These are phyloP conservation scores for Hirsutella rhossiliensis DNA, from an alignment of 2,329 filamentous ascomycete genomes.

Conservation along the genomic window DNA sequence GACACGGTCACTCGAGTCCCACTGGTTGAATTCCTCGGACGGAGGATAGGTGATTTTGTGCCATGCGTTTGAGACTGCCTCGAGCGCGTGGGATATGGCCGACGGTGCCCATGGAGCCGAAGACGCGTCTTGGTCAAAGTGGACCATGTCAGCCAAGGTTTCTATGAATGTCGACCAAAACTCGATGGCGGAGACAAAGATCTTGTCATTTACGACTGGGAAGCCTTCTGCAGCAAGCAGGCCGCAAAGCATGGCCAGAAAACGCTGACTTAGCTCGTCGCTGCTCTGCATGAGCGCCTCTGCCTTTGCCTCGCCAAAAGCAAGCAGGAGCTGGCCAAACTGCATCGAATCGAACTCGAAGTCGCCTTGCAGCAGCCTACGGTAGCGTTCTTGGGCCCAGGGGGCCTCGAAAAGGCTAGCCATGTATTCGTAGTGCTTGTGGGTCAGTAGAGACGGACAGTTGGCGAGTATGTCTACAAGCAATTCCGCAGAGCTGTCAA, in stretches of 20 bases:
- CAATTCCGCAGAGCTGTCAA: conserved; percentile 48
- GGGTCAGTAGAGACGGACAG: conserved; percentile 49
- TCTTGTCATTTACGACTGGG: conserved; percentile 59
- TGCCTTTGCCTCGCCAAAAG: conserved; percentile 56
- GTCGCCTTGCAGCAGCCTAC: conserved; percentile 43
- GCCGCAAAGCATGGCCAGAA: conserved; percentile 48
- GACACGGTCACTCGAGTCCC: conserved; percentile 58
- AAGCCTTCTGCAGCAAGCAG: conserved; percentile 55
- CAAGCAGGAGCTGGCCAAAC: conserved; percentile 54
- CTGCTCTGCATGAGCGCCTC: conserved; percentile 43
- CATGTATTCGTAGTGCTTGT: conserved; percentile 44
- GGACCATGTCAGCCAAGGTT: conserved; percentile 46
- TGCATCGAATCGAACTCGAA: conserved; percentile 52
- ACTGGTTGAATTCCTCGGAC: conserved; percentile 41
- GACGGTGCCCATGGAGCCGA: conserved; percentile 42
- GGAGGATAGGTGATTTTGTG: conserved; percentile 59
- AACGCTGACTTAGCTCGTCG: conserved; percentile 35
- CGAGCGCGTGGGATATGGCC: conserved; percentile 47
- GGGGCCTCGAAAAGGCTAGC: conserved; percentile 46
- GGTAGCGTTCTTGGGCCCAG: conserved; percentile 46
- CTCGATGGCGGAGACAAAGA: conserved; percentile 63
- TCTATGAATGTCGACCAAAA: conserved; percentile 78
- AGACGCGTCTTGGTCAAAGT: conserved; percentile 30
- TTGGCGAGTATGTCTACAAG: conserved; percentile 54
- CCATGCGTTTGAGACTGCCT: conserved; percentile 55